Percentiles rank a stretch among this genome's conserved stretches.
These are phyloP conservation scores for Asterophora parasitica DNA, from an alignment of 768 basidiomycete species.

Conservation along the genomic window DNA sequence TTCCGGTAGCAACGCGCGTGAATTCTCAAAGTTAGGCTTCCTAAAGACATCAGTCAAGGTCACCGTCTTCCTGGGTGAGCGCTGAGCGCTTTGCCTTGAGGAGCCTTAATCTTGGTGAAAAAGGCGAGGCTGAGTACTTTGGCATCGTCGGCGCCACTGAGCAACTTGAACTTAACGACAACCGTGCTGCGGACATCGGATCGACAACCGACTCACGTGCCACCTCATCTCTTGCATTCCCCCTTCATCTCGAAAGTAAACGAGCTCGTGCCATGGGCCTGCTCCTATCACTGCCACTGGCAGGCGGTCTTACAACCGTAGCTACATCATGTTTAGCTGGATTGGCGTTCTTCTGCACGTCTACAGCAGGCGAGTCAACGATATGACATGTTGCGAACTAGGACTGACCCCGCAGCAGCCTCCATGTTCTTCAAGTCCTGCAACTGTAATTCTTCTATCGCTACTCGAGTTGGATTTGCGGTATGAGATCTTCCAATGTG, in stretches of 20 bases:
- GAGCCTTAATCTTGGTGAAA: too few species aligned
- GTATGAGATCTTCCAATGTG: slow-evolving; percentile 37
- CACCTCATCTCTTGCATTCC: neutral
- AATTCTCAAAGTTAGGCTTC: too few species aligned
- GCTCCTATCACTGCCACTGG: slow-evolving; percentile 67
- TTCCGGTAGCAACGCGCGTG: too few species aligned
- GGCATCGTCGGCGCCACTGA: too few species aligned
- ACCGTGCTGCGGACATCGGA: too few species aligned
- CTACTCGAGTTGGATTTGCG: slow-evolving; percentile 93
- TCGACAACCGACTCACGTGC: too few species aligned
- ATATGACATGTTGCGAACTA: neutral
- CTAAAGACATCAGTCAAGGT: too few species aligned
- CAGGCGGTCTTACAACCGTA: slow-evolving; percentile 63
- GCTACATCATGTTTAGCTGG: slow-evolving; percentile 82
- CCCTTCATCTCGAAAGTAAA: slow-evolving; percentile 1
- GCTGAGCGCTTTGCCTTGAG: too few species aligned
- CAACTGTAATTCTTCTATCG: slow-evolving; percentile 98
- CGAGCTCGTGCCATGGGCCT: slow-evolving; percentile 52
- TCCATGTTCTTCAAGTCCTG: slow-evolving; percentile 98
- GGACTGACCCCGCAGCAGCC: slow-evolving; percentile 40
- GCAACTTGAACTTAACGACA: too few species aligned
- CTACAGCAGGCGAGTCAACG: slow-evolving; percentile 61
- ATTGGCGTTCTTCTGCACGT: slow-evolving; percentile 81
- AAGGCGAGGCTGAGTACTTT: too few species aligned
- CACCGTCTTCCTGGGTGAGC: too few species aligned